Conservation (phyloP, 345 rosid species). For the Salix suchowensis region DNA sequence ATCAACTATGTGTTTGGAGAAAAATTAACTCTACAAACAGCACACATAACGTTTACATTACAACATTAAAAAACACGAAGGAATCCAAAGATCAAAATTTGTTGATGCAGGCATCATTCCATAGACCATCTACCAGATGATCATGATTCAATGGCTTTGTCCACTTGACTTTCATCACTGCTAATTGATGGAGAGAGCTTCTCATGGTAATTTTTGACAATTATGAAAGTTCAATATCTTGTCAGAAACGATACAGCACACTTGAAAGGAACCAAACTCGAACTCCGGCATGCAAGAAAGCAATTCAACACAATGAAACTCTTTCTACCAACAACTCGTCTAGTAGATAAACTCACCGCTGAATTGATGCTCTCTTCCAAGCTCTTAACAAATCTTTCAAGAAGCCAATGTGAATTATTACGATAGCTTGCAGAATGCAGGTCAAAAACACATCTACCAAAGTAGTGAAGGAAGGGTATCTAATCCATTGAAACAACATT, state of each 20-base stretch:
- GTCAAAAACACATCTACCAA: slow-evolving; percentile 25
- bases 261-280: not conserved
- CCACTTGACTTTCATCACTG: no score
- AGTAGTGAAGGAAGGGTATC: slow-evolving; percentile 21
- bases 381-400: slow-evolving; percentile 18
- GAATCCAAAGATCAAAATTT: no score
- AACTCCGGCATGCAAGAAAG: not conserved
- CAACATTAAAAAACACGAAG: no score
- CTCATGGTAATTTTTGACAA: no score
- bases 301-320: not conserved
- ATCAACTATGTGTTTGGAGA: no score
- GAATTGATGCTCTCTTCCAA: slow-evolving; percentile 27
- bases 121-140: no score
- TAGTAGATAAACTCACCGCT: slow-evolving; percentile 4
- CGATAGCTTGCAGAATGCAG: slow-evolving; percentile 4
- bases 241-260: not conserved
- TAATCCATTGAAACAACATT: not conserved
- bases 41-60: no score
- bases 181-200: no score
- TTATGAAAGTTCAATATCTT: not conserved
- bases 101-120: no score
- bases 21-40: no score
- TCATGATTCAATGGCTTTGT: no score
- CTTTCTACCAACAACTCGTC: not conserved
- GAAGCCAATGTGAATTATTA: slow-evolving; percentile 13